Evolutionary conservation across 2,329 filamentous ascomycete species (phyloP).

Genomic region (Ciborinia camelliae): DNA sequence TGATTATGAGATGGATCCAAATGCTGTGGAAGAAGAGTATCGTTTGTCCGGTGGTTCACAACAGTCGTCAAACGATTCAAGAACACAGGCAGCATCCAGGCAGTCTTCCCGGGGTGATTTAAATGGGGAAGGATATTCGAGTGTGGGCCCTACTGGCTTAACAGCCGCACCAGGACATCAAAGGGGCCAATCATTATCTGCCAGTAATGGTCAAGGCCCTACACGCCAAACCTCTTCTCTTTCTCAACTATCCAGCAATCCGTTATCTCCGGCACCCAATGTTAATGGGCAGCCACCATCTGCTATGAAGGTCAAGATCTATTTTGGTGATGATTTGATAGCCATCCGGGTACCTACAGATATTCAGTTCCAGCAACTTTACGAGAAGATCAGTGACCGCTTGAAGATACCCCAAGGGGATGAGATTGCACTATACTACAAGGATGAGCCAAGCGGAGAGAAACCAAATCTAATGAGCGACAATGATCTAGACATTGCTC

Average conservation of each 20-base stretch:
- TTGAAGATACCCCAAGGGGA: constrained; percentile 68
- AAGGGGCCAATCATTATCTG: constrained; percentile 40
- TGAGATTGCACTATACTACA: constrained; percentile 77
- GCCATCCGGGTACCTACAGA: constrained; percentile 84
- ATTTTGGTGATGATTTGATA: constrained; percentile 87
- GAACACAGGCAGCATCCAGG: constrained; percentile 56
- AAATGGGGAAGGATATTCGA: constrained; percentile 51
- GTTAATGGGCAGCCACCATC: constrained; percentile 37
- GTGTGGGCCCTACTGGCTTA: constrained; percentile 52
- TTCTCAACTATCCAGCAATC: constrained; percentile 55
- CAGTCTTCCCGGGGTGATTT: constrained; percentile 65
- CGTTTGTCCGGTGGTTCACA: constrained; percentile 69
- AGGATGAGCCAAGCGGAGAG: constrained; percentile 68
- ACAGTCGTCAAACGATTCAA: constrained; percentile 62
- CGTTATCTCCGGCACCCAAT: constrained; percentile 49
- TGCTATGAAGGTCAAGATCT: constrained; percentile 90
- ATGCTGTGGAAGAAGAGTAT: constrained; percentile 63
- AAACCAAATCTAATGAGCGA: constrained; percentile 74
- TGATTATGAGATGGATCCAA: constrained; percentile 87
- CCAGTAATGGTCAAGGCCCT: constrained; percentile 28
- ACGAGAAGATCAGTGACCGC: constrained; percentile 80
- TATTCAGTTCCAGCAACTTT: constrained; percentile 72
- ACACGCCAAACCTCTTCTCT: constrained; percentile 37
- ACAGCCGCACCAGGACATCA: constrained; percentile 48
- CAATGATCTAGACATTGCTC: constrained; percentile 73